These are phyloP conservation scores for Holtermannia corniformis DNA, from an alignment of 768 basidiomycete genomes.

Conservation along the genomic window DNA sequence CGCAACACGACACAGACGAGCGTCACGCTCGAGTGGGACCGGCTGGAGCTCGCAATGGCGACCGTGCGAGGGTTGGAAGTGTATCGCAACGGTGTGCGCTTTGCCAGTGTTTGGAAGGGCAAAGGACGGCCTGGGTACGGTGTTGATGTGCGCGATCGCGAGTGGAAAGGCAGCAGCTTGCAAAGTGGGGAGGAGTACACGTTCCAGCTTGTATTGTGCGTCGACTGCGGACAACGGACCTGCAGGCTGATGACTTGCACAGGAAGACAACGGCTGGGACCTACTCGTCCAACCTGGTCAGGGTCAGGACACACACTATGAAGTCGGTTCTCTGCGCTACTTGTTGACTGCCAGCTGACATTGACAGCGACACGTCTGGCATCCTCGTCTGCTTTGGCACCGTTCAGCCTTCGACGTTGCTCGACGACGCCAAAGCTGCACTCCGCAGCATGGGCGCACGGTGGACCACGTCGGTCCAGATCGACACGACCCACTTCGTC, in stretches of 20 bases:
- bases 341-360: not conserved
- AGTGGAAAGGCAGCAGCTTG: conserved; percentile 36
- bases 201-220: conserved; percentile 83
- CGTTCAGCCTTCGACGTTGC: conserved; percentile 61
- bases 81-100: conserved; percentile 77
- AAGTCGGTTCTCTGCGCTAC: conserved; percentile 25
- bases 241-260: not conserved
- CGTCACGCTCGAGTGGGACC: conserved; percentile 91
- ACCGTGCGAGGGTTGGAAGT: conserved; percentile 83
- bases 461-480: conserved; percentile 87
- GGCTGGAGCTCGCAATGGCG: conserved; percentile 70
- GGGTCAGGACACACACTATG: conserved; percentile 84
- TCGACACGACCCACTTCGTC: conserved; percentile 97
- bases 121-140: conserved; percentile 27
- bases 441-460: conserved; percentile 76
- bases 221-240: not conserved
- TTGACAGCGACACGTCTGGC: conserved; percentile 72
- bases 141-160: conserved; percentile 55
- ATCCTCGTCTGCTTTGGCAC: conserved; percentile 92
- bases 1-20: conserved; percentile 95
- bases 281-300: conserved; percentile 71
- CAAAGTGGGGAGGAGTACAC: conserved; percentile 59
- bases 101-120: conserved; percentile 41
- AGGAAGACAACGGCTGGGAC: conserved; percentile 74
- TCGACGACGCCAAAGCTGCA: conserved; percentile 73